A percentile compares a stretch with the other conserved stretches of the same genome.
These are phyloP conservation scores for Kregervanrija pseudodelftensis DNA, from an alignment of 805 yeast species.

Conservation along the genomic window DNA sequence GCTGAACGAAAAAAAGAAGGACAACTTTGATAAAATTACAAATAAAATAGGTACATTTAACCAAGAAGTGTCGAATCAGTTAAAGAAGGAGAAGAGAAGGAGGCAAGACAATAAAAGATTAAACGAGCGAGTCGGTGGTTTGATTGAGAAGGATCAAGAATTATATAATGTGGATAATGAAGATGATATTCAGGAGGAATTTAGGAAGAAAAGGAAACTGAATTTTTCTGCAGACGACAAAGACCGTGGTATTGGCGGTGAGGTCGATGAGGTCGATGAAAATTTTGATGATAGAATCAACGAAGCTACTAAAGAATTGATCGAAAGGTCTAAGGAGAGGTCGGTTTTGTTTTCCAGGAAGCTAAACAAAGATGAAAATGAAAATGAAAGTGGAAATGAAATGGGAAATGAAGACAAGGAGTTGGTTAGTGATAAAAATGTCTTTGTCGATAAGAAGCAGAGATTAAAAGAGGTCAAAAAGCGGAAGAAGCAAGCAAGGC, in stretches of 20 bases:
- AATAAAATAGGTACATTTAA: slow-evolving; percentile 38
- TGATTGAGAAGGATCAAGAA: background rate
- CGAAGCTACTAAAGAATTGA: slow-evolving; percentile 3
- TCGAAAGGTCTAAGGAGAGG: slow-evolving; percentile 2
- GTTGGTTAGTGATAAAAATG: too few species aligned
- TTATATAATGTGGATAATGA: background rate
- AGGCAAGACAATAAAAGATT: slow-evolving; percentile 6
- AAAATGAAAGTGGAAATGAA: background rate
- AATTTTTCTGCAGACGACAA: background rate
- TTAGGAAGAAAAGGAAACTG: slow-evolving; percentile 9
- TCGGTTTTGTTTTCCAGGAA: slow-evolving; percentile 9
- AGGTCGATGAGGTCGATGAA: slow-evolving; percentile 6
- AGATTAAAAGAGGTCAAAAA: slow-evolving; percentile 1
- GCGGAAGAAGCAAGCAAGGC: background rate
- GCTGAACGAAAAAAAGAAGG: slow-evolving; percentile 31
- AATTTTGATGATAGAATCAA: slow-evolving; percentile 3
- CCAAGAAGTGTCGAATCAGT: slow-evolving; percentile 29
- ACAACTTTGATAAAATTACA: slow-evolving; percentile 38
- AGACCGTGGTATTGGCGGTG: background rate
- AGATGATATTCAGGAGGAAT: slow-evolving; percentile 1
- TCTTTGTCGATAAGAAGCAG: background rate
- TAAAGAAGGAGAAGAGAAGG: slow-evolving; percentile 10
- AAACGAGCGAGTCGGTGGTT: background rate
- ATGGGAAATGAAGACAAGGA: background rate
- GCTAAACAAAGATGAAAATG: background rate